Evolutionary conservation across 139 green algal species (phyloP).

Genomic region (Coccomyxa sp.): DNA sequence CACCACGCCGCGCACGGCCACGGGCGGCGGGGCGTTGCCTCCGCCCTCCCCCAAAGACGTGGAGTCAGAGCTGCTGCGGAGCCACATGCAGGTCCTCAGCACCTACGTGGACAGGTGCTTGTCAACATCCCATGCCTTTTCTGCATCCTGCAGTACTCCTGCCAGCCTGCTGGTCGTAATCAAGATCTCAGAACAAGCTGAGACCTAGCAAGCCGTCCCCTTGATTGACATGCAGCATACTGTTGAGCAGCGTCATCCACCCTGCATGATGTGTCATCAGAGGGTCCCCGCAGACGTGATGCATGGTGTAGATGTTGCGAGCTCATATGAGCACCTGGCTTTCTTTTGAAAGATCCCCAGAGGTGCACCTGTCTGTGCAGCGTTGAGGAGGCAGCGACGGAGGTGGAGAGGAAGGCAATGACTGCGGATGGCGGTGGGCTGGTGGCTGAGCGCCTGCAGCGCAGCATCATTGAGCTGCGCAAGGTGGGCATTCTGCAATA

Average conservation of each 20-base stretch:
- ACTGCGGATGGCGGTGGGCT: background rate
- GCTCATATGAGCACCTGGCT: too few relatives aligned
- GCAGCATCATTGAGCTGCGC: background rate
- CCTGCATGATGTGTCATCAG: too few relatives aligned
- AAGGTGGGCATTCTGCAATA: conserved; percentile 4
- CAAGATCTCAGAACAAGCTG: too few relatives aligned
- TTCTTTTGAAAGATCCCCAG: too few relatives aligned
- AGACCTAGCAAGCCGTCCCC: too few relatives aligned
- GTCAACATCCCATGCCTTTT: too few relatives aligned
- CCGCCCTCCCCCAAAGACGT: background rate
- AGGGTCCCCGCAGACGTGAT: too few relatives aligned
- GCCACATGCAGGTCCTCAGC: background rate
- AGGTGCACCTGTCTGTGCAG: background rate
- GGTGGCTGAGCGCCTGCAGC: conserved; percentile 1
- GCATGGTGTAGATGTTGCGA: too few relatives aligned
- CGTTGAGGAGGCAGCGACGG: background rate
- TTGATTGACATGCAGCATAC: too few relatives aligned
- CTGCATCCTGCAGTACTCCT: too few relatives aligned
- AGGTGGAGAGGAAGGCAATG: background rate
- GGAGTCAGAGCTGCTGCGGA: conserved; percentile 5
- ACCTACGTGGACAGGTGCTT: conserved; percentile 3
- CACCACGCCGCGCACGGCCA: background rate
- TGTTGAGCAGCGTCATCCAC: too few relatives aligned
- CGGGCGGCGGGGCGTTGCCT: background rate
- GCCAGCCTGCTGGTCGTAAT: too few relatives aligned